These are phyloP conservation scores for Alnus glutinosa DNA, from an alignment of 306 rosid genomes.

Conservation along the genomic window DNA sequence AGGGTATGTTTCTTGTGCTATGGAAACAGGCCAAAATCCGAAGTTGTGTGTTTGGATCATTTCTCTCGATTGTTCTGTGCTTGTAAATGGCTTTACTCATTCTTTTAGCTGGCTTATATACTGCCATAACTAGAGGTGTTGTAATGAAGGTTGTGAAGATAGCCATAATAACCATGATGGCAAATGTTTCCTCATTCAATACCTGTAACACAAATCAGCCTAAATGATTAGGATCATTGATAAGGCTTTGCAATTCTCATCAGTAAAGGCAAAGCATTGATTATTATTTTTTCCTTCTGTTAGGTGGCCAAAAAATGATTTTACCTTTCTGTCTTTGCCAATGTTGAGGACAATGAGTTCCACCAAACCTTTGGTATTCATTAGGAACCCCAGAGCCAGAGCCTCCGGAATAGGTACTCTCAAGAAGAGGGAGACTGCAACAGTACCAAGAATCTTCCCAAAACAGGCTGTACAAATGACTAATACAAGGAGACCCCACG, in stretches of 20 bases:
- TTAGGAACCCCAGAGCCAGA: conserved; percentile 68
- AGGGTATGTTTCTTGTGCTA: conserved; percentile 59
- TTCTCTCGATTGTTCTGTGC: conserved; percentile 59
- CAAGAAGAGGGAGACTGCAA: conserved; percentile 48
- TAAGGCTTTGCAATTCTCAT: conserved; percentile 12
- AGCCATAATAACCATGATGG: conserved; percentile 92
- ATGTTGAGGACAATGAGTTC: conserved; percentile 90
- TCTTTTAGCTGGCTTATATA: conserved; percentile 66
- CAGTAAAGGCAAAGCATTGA: conserved; percentile 1
- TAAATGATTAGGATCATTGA: not conserved
- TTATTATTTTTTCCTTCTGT: too few species aligned
- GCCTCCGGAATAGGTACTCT: conserved; percentile 72
- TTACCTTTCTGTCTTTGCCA: conserved; percentile 88
- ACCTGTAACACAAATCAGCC: conserved; percentile 52
- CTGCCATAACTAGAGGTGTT: conserved; percentile 68
- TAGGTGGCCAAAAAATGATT: not conserved
- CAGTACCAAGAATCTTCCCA: conserved; percentile 80
- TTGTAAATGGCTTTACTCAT: conserved; percentile 44
- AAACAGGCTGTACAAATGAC: conserved; percentile 79
- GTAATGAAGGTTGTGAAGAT: conserved; percentile 82
- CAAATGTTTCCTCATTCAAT: conserved; percentile 87
- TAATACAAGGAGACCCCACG: conserved; percentile 79
- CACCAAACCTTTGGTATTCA: conserved; percentile 94
- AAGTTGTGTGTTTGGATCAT: conserved; percentile 50
- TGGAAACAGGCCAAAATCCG: conserved; percentile 76